These are phyloP conservation scores for Chaetomium sp. DNA, from an alignment of 2,329 filamentous ascomycete species.

Conservation along the genomic window DNA sequence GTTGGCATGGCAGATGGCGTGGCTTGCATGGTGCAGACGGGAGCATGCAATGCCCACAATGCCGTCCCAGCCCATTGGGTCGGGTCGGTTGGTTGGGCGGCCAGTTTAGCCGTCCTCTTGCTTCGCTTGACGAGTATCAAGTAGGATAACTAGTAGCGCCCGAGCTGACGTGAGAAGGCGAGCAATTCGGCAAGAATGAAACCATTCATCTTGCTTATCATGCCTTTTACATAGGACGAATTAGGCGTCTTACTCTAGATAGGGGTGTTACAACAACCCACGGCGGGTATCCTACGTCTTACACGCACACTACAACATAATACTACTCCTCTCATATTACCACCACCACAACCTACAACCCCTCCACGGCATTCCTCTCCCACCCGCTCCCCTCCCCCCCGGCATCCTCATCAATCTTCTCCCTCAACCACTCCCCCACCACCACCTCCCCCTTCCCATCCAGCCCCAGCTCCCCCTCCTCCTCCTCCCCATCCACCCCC, in stretches of 20 bases:
- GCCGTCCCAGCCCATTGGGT: slow-evolving; percentile 4
- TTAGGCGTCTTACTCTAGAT: background rate
- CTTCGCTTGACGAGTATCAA: background rate
- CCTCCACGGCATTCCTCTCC: background rate
- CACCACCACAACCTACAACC: background rate
- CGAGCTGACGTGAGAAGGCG: background rate
- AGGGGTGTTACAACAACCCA: background rate
- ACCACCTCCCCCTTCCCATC: slow-evolving; percentile 63
- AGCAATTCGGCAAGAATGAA: background rate
- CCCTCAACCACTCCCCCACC: slow-evolving; percentile 68
- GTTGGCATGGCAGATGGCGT: background rate
- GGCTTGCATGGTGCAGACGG: slow-evolving; percentile 18
- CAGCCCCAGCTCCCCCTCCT: slow-evolving; percentile 24
- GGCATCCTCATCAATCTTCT: slow-evolving; percentile 49
- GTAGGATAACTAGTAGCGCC: too few relatives aligned
- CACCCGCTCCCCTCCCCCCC: slow-evolving; percentile 1
- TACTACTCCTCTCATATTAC: background rate
- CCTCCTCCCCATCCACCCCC: slow-evolving; percentile 14
- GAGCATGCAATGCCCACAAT: slow-evolving; percentile 8
- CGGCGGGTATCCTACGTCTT: background rate
- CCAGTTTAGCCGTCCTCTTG: background rate
- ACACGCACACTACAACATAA: background rate
- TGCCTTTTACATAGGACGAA: background rate
- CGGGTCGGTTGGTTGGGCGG: background rate
- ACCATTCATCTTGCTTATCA: background rate